Evolutionary conservation across 2,329 filamentous ascomycete species (phyloP).

Genomic region (Pezizomycotina sp.): DNA sequence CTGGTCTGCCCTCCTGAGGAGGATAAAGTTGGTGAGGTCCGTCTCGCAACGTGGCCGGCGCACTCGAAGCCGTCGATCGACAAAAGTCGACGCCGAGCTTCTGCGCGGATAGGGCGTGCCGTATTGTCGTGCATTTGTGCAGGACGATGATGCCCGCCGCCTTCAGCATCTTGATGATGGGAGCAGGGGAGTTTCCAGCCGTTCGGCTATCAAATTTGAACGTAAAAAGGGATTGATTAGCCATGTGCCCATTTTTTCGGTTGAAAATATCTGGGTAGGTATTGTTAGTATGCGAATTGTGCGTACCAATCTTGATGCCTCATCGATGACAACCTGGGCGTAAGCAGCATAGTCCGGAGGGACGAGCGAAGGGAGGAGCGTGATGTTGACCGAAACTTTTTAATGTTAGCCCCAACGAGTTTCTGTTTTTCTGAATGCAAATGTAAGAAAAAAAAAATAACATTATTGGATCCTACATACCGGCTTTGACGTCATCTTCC

Average conservation of each 20-base stretch:
- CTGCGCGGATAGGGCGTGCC: conserved; percentile 76
- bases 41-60: conserved; percentile 71
- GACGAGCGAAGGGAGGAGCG: conserved; percentile 72
- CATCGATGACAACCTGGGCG: conserved; percentile 81
- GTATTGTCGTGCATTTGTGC: conserved; percentile 95
- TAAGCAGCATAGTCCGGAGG: conserved; percentile 88
- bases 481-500: conserved; percentile 56
- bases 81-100: conserved; percentile 94
- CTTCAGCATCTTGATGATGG: conserved; percentile 80
- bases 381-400: conserved; percentile 84
- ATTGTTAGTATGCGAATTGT: no score
- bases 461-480: conserved; percentile 9
- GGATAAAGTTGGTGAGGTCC: conserved; percentile 79
- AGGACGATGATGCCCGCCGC: conserved; percentile 55
- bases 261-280: no score
- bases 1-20: conserved; percentile 72
- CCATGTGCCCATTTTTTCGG: neutral
- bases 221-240: conserved; percentile 36
- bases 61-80: conserved; percentile 97
- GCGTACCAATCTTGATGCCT: conserved; percentile 50
- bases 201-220: no score
- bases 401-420: no score
- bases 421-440: no score
- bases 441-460: no score
- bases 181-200: conserved; percentile 75